Evolutionary conservation across 495 filamentous ascomycete genomes (phyloP).

Genomic region (Copromyces sp.): DNA sequence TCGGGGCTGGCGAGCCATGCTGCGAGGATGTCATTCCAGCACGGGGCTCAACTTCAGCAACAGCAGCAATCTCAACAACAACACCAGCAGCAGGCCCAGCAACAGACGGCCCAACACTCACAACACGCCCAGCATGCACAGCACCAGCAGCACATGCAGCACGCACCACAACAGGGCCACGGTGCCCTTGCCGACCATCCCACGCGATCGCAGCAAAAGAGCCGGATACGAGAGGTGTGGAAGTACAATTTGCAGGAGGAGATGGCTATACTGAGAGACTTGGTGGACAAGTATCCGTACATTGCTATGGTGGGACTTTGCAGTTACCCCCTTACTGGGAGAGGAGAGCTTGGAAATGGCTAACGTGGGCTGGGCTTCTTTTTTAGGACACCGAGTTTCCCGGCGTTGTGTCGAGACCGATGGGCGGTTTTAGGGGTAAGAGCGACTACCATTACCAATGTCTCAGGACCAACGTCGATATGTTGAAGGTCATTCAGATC

Average conservation of each 20-base stretch:
- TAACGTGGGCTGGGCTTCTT: constrained; percentile 10
- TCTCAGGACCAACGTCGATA: constrained; percentile 90
- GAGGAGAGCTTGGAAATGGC: constrained; percentile 2
- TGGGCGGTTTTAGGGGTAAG: constrained; percentile 86
- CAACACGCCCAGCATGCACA: constrained; percentile 24
- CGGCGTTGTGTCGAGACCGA: constrained; percentile 87
- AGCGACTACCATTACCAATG: constrained; percentile 98
- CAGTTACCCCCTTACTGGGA: background rate
- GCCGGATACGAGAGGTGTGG: constrained; percentile 91
- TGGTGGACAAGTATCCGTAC: constrained; percentile 86
- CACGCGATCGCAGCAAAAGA: constrained; percentile 41
- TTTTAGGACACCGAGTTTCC: constrained; percentile 93
- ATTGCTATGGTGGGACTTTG: constrained; percentile 74
- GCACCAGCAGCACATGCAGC: constrained; percentile 20
- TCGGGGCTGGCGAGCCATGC: constrained; percentile 84
- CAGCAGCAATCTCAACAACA: constrained; percentile 30
- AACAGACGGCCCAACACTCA: constrained; percentile 43
- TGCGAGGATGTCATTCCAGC: constrained; percentile 74
- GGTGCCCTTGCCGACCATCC: constrained; percentile 36
- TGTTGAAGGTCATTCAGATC: constrained; percentile 93
- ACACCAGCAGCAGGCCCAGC: constrained; percentile 28
- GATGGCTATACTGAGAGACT: constrained; percentile 63
- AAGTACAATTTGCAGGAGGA: constrained; percentile 82
- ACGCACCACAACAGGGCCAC: constrained; percentile 43
- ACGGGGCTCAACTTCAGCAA: constrained; percentile 65